Conservation (phyloP, 345 rosid genomes). For the Boechera retrofracta region DNA sequence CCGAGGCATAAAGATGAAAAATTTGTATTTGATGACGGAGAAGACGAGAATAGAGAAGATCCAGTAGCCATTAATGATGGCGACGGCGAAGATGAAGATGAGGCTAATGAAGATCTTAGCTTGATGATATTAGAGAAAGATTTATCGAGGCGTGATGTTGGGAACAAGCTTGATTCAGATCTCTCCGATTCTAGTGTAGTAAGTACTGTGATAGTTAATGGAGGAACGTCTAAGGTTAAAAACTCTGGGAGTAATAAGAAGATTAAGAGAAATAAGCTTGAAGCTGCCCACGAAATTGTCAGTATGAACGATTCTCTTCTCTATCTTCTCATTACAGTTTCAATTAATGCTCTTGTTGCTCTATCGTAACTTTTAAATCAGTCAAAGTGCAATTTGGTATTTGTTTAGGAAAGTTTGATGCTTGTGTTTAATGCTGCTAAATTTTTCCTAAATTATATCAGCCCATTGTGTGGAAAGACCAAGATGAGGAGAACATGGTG, state of each 20-base stretch:
- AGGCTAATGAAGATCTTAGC: conserved; percentile 85
- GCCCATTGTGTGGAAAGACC: conserved; percentile 47
- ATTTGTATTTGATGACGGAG: conserved; percentile 2
- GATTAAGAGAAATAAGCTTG: conserved; percentile 41
- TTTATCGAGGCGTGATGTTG: conserved; percentile 42
- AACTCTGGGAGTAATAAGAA: conserved; percentile 36
- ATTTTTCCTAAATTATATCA: conserved; percentile 30
- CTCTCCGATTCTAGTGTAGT: conserved; percentile 39
- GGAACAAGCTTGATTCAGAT: conserved; percentile 36
- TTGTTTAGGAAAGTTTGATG: conserved; percentile 16
- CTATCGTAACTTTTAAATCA: background rate
- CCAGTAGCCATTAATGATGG: conserved; percentile 21
- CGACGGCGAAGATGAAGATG: conserved; percentile 49
- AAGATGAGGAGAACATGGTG: conserved; percentile 47
- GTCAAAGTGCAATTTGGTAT: too few species aligned
- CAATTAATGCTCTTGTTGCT: conserved; percentile 1
- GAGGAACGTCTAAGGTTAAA: conserved; percentile 34
- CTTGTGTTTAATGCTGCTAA: conserved; percentile 11
- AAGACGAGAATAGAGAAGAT: conserved; percentile 52
- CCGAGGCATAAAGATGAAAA: background rate
- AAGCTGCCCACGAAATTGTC: conserved; percentile 44
- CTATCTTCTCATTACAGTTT: conserved; percentile 2
- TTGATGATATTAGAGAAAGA: conserved; percentile 82
- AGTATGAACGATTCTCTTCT: conserved; percentile 40
- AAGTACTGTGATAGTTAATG: conserved; percentile 33